Base-by-base conservation (phyloP, 495 filamentous ascomycete species). In the Aspergillus kassunensis region DNA sequence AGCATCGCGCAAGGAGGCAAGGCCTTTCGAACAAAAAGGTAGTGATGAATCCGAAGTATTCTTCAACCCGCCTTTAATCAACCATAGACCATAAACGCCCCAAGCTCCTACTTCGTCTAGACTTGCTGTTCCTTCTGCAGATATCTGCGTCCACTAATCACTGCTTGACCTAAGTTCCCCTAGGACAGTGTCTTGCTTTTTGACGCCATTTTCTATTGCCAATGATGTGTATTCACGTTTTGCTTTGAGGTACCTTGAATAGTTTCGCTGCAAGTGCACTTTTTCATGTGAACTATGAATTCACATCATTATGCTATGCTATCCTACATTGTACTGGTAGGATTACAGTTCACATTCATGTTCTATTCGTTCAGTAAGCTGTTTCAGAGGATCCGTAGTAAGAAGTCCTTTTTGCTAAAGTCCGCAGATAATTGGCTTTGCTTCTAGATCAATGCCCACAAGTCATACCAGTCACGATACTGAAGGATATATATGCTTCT, bases 1-100 rank as follows among this genome's bases (percentile, higher is more conserved):
- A 61, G 44, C 33, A 60, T 74, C 33, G 69, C 72, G n/a, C 69
- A 72, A 52, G 76, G 75, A 34, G 75, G 68, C 35, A 66, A 65
- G 18, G 53, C 49, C 25, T 65, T 58, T 37, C 61, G 65, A 25
- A 52, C 18, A 21, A 61, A 55, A 21, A 55, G 56, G 56, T 66
- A 57, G 8, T 16, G 23, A 20, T 15, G 12, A 21, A 21, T 21
- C 9, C 8, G 18, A 21, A 21, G 12, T 21, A 19, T 6, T 23
- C 10, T 12, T 25, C 21, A 20, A 21, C 10, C 11, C 16, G 27
- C 27, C 4, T 31, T 31, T 4, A 33, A 15, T 12, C 18, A 13
- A 46, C 2, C 11, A 18, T 20, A 34, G 44, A 35, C 8, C 44
- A 23, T 46, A 33, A 27, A 24, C 19, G 9, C 3, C 13, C 41